Base-by-base conservation (phyloP, 208 protist species). In the Leishmania mexicana region DNA sequence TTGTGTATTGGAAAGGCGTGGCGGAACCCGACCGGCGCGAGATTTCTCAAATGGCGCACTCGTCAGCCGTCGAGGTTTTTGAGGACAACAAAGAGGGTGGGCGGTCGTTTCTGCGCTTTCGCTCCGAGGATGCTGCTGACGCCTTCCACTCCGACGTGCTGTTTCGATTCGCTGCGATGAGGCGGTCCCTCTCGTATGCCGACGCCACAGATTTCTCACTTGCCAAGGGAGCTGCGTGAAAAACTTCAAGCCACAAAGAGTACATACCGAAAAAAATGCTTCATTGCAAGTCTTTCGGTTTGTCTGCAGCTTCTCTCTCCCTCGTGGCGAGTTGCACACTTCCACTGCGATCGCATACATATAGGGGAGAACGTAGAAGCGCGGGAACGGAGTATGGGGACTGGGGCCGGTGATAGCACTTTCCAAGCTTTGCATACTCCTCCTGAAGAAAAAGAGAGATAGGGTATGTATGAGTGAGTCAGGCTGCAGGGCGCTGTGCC, bases 81-180 rank as follows among this genome's bases (percentile, higher is more conserved):
- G 75, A 84, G n/a, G 94, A 97, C 85, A 71, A 75, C 2, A 89
- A 92, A 74, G 88, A 94, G 70, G 92, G 92, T n/a, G 94, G 92
- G 0, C 83, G 94, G 3, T 85, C 85, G 28, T 96, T 96, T 83
- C n/a, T 94, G 15, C 77, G 85, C 21, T 95, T 91, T 76, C 8
- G 40, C 1, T 80, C 72, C 28, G 85, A 94, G 67, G 85, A 89
- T 47, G 85, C 62, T 15, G 91, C 90, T 11, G 85, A 93, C 60
- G 77, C 81, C 0, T 91, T 85, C 73, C 88, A 91, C 40, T 83
- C 79, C 3, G 64, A 64, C 21, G 40, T 90, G 49, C 35, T 88
- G 35, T 68, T 71, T 19, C 81, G 78, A 71, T 86, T 89, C 62
- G 31, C n/a, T 57, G 10, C 81, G n/a, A 70, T 91, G 45, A 76